Base-by-base conservation (phyloP, 208 protist genomes). In the Phytomonas francai region DNA sequence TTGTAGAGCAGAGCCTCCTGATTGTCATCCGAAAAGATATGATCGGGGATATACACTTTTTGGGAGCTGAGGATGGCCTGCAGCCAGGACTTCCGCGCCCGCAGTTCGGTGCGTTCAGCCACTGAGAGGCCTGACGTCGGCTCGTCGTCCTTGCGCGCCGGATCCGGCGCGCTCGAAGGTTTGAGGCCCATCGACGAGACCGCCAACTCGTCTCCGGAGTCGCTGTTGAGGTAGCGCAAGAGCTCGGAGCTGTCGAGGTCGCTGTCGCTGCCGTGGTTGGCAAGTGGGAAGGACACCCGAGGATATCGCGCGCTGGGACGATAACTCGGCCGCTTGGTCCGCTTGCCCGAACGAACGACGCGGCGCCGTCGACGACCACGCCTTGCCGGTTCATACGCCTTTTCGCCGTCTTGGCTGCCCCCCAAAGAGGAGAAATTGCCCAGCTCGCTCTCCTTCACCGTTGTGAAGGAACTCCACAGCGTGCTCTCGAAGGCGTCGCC, bases 1-100 rank as follows among this genome's bases (percentile, higher is more conserved):
- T 85, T 68, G 49, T 81, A 84, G 14, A 91, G 63, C 59, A 91
- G 29, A 59, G 69, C 64, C 58, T 76, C 68, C 71, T 85, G 74
- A 6, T 67, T 59, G 0, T 62, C 70, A 31, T 85, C 74, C 45
- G 72, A 72, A 31, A 88, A 80, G 29, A 79, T 63, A 0, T 77
- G 67, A 32, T 69, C 60, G 5, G 67, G 61, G 51, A 93, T 67
- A 6, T 70, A 30, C 30, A 91, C 80, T 25, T 83, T 83, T 22
- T 85, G 80, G 30, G 66, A 60, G 25, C 70, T 70, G 22, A 93
- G 72, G 31, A 69, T 58, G 5, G 63, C 28, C 57, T 80, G 70
- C 57, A 93, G 74, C 67, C 71, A 83, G 16, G 72, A 63, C 42
- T 83, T 87, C 34, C 79, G 71, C 16, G 30, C 42, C 30, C 36